These are phyloP conservation scores for Capronia coronata DNA, from an alignment of 2,329 filamentous ascomycete species.

Conservation along the genomic window DNA sequence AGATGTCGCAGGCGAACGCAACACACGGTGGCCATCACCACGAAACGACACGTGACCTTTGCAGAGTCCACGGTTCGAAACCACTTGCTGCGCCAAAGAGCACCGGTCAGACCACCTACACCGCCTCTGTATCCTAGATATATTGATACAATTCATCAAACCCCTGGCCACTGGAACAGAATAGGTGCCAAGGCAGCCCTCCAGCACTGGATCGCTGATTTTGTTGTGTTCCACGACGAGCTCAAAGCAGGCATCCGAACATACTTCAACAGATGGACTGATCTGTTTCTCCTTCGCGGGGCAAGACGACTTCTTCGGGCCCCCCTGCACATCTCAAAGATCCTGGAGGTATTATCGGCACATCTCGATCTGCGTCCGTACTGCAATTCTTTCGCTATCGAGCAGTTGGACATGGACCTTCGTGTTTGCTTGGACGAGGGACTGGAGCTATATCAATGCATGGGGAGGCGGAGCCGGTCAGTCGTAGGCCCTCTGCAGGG, in stretches of 20 bases:
- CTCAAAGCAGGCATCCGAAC: not conserved
- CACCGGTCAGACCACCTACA: not conserved
- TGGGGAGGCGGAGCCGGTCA: not conserved
- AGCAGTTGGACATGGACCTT: conserved; percentile 1
- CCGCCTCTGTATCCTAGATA: not conserved
- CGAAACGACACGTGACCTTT: not conserved
- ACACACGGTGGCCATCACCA: not conserved
- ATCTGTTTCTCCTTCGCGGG: not conserved
- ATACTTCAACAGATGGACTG: not conserved
- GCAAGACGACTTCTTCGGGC: not conserved
- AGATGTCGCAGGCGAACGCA: not conserved
- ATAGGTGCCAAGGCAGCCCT: not conserved
- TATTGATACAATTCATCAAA: not conserved
- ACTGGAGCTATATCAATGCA: not conserved
- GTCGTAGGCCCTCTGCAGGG: not conserved
- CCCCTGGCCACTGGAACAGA: conserved; percentile 1
- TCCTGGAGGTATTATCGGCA: not conserved
- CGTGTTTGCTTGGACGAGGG: not conserved
- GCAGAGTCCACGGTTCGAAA: not conserved
- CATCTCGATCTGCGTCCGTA: not conserved
- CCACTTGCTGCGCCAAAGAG: not conserved
- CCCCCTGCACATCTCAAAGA: not conserved
- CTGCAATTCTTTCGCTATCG: not conserved
- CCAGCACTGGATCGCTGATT: not conserved
- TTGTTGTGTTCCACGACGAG: conserved; percentile 1